Evolutionary conservation across 495 filamentous ascomycete species (phyloP).

Genomic region (Pyrenula aspistea): DNA sequence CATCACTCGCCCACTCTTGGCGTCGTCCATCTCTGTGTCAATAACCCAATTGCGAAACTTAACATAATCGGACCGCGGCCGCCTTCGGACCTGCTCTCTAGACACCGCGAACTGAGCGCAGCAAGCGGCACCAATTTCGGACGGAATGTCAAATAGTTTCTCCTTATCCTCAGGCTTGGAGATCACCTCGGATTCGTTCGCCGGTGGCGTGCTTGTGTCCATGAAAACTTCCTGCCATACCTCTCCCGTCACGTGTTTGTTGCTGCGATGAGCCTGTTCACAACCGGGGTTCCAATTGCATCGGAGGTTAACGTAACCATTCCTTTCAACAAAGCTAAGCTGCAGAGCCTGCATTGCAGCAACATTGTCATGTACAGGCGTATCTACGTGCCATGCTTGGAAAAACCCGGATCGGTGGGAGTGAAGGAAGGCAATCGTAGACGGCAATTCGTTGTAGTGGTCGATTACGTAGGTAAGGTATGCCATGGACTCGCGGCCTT

Average conservation of each 20-base stretch:
- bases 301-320: conserved; percentile 31
- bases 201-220: neutral
- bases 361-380: conserved; percentile 30
- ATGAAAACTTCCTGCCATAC: conserved; percentile 32
- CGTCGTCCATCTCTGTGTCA: conserved; percentile 30
- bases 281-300: conserved; percentile 29
- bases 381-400: conserved; percentile 34
- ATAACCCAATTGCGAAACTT: conserved; percentile 50
- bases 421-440: conserved; percentile 30
- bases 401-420: conserved; percentile 26
- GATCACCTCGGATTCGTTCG: conserved; percentile 12
- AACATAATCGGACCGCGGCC: conserved; percentile 40
- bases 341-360: conserved; percentile 27
- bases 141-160: conserved; percentile 26
- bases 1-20: conserved; percentile 32
- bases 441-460: conserved; percentile 32
- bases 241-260: conserved; percentile 7
- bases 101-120: conserved; percentile 63
- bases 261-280: conserved; percentile 14
- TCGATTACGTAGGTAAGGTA: conserved; percentile 37
- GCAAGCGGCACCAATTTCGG: conserved; percentile 40
- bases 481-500: conserved; percentile 33
- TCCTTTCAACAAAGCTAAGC: conserved; percentile 18
- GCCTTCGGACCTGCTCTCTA: conserved; percentile 33
- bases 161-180: conserved; percentile 18